These are phyloP conservation scores for Diaporthe longicolla DNA, from an alignment of 2,329 filamentous ascomycete genomes.

Conservation along the genomic window DNA sequence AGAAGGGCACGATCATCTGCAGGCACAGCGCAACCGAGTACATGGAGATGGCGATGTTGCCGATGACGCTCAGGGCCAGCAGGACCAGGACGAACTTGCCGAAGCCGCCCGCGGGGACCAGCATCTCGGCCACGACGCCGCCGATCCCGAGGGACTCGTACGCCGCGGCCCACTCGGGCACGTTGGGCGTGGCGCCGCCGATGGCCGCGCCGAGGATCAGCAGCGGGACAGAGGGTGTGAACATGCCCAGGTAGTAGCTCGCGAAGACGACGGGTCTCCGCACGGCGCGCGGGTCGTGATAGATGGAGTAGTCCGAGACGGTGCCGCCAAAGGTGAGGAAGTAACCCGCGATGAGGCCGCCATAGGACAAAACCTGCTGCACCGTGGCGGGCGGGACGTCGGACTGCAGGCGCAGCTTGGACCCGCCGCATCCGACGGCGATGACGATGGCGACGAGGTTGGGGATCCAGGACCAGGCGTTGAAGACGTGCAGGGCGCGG, in stretches of 20 bases:
- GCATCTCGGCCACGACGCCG: slow-evolving; percentile 63
- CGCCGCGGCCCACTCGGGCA: slow-evolving; percentile 57
- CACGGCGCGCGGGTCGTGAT: slow-evolving; percentile 59
- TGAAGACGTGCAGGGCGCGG: slow-evolving; percentile 66
- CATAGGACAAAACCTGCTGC: slow-evolving; percentile 60
- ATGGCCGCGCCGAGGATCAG: slow-evolving; percentile 66
- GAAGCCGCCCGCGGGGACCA: slow-evolving; percentile 60
- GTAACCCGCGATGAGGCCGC: slow-evolving; percentile 64
- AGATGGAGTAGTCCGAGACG: slow-evolving; percentile 71
- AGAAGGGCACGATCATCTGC: slow-evolving; percentile 71
- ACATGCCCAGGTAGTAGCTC: slow-evolving; percentile 67
- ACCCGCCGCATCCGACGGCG: slow-evolving; percentile 67
- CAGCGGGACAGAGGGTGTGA: slow-evolving; percentile 63
- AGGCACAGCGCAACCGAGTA: slow-evolving; percentile 56
- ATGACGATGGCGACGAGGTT: slow-evolving; percentile 66
- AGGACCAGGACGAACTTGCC: slow-evolving; percentile 63
- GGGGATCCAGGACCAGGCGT: slow-evolving; percentile 70
- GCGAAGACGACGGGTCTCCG: slow-evolving; percentile 57
- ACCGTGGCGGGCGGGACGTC: slow-evolving; percentile 54
- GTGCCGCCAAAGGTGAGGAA: slow-evolving; percentile 67
- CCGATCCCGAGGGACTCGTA: slow-evolving; percentile 59
- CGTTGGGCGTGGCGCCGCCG: slow-evolving; percentile 62
- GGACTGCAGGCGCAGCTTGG: slow-evolving; percentile 62
- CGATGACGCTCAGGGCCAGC: slow-evolving; percentile 60
- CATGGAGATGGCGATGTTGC: slow-evolving; percentile 59